Conservation (phyloP, 768 basidiomycete genomes). For the Clavulina sp. region DNA sequence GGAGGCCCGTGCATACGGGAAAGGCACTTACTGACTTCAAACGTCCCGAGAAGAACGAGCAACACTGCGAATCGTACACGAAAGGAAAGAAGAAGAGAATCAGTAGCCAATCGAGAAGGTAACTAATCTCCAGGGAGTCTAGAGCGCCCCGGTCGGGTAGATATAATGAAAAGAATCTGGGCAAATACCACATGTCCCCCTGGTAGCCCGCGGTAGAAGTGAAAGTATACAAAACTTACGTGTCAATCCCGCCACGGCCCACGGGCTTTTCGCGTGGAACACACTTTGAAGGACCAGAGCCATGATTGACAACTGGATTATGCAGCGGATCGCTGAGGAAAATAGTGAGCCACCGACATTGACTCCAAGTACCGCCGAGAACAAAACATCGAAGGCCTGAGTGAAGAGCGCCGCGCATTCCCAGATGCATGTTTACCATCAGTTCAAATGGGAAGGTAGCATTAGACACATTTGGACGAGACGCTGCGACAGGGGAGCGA, state of each 20-base stretch:
- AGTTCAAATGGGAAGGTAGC: background rate
- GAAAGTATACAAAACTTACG: slow-evolving; percentile 27
- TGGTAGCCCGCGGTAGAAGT: too few relatives aligned
- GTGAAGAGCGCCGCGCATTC: too few relatives aligned
- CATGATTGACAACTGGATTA: slow-evolving; percentile 61
- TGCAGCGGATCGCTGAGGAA: slow-evolving; percentile 53
- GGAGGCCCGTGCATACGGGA: background rate
- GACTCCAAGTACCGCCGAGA: slow-evolving; percentile 48
- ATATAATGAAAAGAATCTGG: too few relatives aligned
- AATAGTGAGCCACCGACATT: slow-evolving; percentile 52
- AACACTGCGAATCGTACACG: slow-evolving; percentile 31
- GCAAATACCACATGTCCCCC: too few relatives aligned
- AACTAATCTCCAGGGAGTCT: too few relatives aligned
- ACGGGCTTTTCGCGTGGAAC: slow-evolving; percentile 49
- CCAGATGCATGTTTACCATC: background rate
- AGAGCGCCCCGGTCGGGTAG: too few relatives aligned
- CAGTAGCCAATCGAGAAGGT: too few relatives aligned
- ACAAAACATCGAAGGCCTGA: slow-evolving; percentile 37
- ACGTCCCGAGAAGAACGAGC: slow-evolving; percentile 58
- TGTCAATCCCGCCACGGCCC: slow-evolving; percentile 49
- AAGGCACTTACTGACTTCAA: slow-evolving; percentile 46
- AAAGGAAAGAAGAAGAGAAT: background rate
- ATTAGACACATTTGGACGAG: background rate
- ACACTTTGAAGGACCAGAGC: slow-evolving; percentile 52
- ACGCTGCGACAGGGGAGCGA: background rate